Base-by-base conservation (phyloP, 2,329 filamentous ascomycete genomes). In the Mycogone perniciosa region DNA sequence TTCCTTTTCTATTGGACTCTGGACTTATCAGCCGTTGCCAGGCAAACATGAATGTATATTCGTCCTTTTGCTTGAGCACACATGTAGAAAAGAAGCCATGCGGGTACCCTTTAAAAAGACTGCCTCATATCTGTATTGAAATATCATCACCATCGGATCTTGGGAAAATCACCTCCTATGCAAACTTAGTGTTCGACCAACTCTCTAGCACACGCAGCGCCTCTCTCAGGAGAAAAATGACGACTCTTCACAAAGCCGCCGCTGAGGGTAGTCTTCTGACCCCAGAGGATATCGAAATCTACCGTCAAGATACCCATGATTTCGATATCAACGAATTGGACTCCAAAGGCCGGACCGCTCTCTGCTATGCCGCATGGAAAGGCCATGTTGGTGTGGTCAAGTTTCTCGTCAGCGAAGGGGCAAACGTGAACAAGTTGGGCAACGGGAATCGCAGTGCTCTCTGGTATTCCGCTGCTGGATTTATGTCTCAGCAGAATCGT, bases 321-420 rank as follows among this genome's bases (percentile, higher is more conserved):
- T 44, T 44, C 27, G 33, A 35, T 35, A n/a, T 52, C 34, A 31
- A 52, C 20, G 29, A 41, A 7, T 8, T 11, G 6, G 50, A 52
- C 26, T 4, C 9, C 39, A 44, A 44, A 29, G 40, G 45, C 41
- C 44, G 44, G 0, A 52, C 50, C 3, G 44, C 50, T 1, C 34
- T 52, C 4, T 31, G 35, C 29, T 37, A 40, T 29, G 44, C 31
- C 31, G 26, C 45, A 13, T 10, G 8, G 8, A 48, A 34, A 10
- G 50, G 45, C 34, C 45, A 48, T n/a, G 10, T 52, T 2, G 1
- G 13, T 13, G 44, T 48, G 3, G 29, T 56, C n/a, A 47, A 48
- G 31, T 9, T 48, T 26, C 40, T 52, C 5, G 5, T 48, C 2
- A 1, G 7, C 2, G 39, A 44, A 10, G 35, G 35, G 5, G 50